Evolutionary conservation across 371 early-diverging fungal genomes (phyloP), one percentile per base, ranked within the genome.

Genomic region (Entomophthora muscae): DNA sequence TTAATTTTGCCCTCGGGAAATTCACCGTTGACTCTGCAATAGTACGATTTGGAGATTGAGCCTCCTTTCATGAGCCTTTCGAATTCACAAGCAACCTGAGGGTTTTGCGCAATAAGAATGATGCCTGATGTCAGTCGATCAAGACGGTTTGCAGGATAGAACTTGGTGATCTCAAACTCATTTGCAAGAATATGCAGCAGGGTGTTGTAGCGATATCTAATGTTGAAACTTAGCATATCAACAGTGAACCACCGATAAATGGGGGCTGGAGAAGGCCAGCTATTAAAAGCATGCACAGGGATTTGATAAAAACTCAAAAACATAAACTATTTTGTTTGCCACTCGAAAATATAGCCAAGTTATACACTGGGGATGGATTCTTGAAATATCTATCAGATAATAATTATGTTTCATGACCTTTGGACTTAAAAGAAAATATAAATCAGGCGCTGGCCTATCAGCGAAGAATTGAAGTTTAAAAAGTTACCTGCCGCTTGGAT

Each of bases 61-160:
- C 88, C 81, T 21, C 68, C 68, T 21, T 73, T 66, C 78, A 97
- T 79, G 64, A 82, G 72, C 26, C 61, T 28, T 64, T 83, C 85
- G 23, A 95, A 66, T 42, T 72, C 66, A 13, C 76, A 72, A 1
- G 94, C 89, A 23, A 68, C 69, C 26, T 77, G 69, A 17, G 82
- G 70, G n/a, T 75, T 83, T 1, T 75, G 71, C 0, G 84, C 88
- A 21, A 97, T 75, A 3, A 97, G 71, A 76, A 90, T 79, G 1
- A 97, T 66, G 1, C 98, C 98, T 2, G 93, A 93, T 0, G 96
- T 96, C 32, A 93, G 75, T 22, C 93, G 80, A 74, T 97, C 98
- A 64, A 97, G 69, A 32, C 98, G 78, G 73, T 97, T 93, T 57
- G 81, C 77, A 17, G 90, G 88, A 66, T 71, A 86, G 22, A 95